A percentile compares a stretch with the other conserved stretches of the same genome.
Conservation (phyloP, 208 protist species). For the Leishmania tarentolae region DNA sequence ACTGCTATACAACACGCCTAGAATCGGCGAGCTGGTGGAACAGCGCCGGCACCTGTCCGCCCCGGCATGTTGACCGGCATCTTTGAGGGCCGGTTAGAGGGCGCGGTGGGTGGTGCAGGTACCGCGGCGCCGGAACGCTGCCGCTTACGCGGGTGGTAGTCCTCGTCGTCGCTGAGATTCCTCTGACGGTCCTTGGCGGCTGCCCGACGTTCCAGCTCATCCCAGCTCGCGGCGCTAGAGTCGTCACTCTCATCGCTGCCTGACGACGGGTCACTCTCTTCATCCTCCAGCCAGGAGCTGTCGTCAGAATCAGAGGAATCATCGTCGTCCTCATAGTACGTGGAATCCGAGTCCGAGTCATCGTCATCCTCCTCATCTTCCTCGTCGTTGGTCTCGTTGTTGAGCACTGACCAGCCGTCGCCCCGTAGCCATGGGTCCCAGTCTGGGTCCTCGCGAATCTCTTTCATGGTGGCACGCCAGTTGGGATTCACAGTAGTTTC, state of each 20-base stretch:
- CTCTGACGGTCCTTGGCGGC: constrained; percentile 71
- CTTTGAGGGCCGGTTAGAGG: constrained; percentile 24
- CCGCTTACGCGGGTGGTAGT: constrained; percentile 51
- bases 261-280: constrained; percentile 58
- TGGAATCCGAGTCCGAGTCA: constrained; percentile 75
- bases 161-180: constrained; percentile 62
- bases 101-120: constrained; percentile 11
- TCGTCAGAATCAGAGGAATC: constrained; percentile 61
- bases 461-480: constrained; percentile 79
- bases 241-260: constrained; percentile 58
- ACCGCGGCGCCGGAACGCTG: constrained; percentile 21
- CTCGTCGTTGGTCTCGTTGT: constrained; percentile 79
- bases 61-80: constrained; percentile 30
- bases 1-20: constrained; percentile 27
- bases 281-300: constrained; percentile 80
- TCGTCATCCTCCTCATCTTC: constrained; percentile 84
- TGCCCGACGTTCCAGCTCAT: constrained; percentile 85
- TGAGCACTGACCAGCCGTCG: constrained; percentile 71
- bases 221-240: constrained; percentile 76
- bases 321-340: constrained; percentile 80
- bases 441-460: constrained; percentile 85
- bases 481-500: constrained; percentile 79
- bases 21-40: constrained; percentile 67
- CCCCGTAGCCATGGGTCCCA: constrained; percentile 82
- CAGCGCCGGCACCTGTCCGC: constrained; percentile 24